phyloP scores from a whole-genome alignment of 2,329 filamentous ascomycete species.

The Colletotrichum sojae region DNA sequence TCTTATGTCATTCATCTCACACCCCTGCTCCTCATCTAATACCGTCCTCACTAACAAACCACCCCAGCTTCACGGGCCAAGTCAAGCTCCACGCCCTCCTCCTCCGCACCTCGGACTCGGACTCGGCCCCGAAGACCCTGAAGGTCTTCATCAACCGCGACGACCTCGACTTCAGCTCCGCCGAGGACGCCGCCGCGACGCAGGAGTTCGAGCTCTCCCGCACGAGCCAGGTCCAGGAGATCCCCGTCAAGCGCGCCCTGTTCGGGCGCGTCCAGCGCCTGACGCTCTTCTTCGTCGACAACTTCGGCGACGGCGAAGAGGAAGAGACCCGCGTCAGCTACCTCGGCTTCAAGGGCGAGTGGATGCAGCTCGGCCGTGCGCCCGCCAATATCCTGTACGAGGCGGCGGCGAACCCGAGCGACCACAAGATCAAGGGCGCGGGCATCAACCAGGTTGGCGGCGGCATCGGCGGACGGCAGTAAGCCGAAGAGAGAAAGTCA shows the following conservation, averaged over 20 bases:
- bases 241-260: conserved; percentile 87
- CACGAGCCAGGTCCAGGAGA: conserved; percentile 86
- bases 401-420: conserved; percentile 89
- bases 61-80: conserved; percentile 86
- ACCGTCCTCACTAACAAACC: not conserved
- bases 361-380: conserved; percentile 84
- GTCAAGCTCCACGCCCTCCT: conserved; percentile 93
- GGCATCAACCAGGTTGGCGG: conserved; percentile 68
- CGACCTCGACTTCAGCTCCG: conserved; percentile 86
- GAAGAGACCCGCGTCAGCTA: conserved; percentile 86
- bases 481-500: not conserved
- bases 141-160: conserved; percentile 91
- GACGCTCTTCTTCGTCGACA: conserved; percentile 91
- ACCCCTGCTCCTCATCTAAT: too few species aligned
- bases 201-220: conserved; percentile 85
- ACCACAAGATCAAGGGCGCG: conserved; percentile 80
- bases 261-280: conserved; percentile 90
- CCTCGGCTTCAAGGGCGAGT: conserved; percentile 79
- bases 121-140: conserved; percentile 83
- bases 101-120: conserved; percentile 81
- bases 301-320: conserved; percentile 85
- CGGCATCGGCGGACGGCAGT: conserved; percentile 60
- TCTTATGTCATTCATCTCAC: not conserved
- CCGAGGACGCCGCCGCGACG: conserved; percentile 77
- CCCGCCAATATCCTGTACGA: conserved; percentile 93